phyloP scores from a whole-genome alignment of 2,329 filamentous ascomycete species.

The Sporothrix luriei region DNA sequence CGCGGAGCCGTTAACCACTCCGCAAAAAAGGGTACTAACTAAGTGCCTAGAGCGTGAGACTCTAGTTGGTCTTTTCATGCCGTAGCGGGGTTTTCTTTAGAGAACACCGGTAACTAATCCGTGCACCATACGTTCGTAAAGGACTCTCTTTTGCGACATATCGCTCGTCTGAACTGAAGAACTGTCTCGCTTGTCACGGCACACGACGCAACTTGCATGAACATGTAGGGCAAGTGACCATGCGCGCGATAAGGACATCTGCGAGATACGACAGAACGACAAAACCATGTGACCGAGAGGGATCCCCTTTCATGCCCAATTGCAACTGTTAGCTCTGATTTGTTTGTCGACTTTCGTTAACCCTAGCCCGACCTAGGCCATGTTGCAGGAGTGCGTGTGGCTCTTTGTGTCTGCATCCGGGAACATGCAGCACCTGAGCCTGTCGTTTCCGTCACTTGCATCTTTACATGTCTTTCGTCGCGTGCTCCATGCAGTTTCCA shows the following conservation, averaged over 20 bases:
- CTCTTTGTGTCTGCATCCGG: conserved; percentile 11
- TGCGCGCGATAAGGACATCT: neutral
- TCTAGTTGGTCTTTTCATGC: neutral
- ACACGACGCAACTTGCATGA: conserved; percentile 22
- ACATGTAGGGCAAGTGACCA: conserved; percentile 15
- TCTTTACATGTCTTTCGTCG: neutral
- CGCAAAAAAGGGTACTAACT: neutral
- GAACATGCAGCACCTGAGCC: conserved; percentile 16
- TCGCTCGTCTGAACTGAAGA: neutral
- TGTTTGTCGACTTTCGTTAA: neutral
- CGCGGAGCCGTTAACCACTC: conserved; percentile 6
- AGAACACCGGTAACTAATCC: neutral
- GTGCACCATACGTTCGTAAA: neutral
- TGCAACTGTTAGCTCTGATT: neutral
- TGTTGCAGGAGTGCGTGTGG: neutral
- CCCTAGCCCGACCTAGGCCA: neutral
- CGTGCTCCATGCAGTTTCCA: neutral
- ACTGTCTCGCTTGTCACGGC: conserved; percentile 15
- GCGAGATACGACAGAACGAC: conserved; percentile 4
- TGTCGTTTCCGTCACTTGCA: conserved; percentile 15
- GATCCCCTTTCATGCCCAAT: neutral
- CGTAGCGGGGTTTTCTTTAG: neutral
- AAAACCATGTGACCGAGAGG: neutral
- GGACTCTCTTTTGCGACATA: neutral
- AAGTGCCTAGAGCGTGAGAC: neutral